Evolutionary conservation across 306 rosid species (phyloP).

Genomic region (Sindora glabra): DNA sequence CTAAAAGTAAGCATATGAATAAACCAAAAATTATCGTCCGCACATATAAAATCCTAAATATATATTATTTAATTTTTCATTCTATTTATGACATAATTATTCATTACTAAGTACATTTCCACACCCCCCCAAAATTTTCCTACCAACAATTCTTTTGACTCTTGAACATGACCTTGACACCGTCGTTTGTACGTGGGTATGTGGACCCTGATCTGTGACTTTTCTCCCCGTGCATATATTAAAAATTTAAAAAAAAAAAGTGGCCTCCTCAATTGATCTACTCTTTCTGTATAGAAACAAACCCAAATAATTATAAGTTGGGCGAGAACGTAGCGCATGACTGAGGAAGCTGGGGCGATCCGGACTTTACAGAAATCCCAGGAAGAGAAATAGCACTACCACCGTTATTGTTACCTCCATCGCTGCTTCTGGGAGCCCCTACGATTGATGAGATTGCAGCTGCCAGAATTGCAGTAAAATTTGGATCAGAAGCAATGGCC

Average conservation of each 20-base stretch:
- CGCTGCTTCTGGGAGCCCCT: constrained; percentile 6
- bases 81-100: too few relatives aligned
- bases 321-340: constrained; percentile 44
- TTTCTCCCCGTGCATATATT: too few relatives aligned
- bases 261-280: background rate
- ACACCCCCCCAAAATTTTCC: too few relatives aligned
- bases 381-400: background rate
- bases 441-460: constrained; percentile 47
- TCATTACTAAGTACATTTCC: too few relatives aligned
- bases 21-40: too few relatives aligned
- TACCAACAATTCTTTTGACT: too few relatives aligned
- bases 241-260: background rate
- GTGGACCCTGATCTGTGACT: too few relatives aligned
- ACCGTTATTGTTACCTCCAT: background rate
- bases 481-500: constrained; percentile 51
- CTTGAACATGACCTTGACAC: too few relatives aligned
- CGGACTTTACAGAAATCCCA: constrained; percentile 2
- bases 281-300: constrained; percentile 10
- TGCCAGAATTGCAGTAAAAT: constrained; percentile 42
- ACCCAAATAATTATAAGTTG: constrained; percentile 19
- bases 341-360: constrained; percentile 39
- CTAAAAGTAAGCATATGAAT: too few relatives aligned
- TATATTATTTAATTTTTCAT: too few relatives aligned
- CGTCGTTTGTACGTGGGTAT: too few relatives aligned
- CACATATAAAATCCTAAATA: too few relatives aligned